phyloP scores from a whole-genome alignment of 805 yeast genomes.

The Lipomyces sp. region DNA sequence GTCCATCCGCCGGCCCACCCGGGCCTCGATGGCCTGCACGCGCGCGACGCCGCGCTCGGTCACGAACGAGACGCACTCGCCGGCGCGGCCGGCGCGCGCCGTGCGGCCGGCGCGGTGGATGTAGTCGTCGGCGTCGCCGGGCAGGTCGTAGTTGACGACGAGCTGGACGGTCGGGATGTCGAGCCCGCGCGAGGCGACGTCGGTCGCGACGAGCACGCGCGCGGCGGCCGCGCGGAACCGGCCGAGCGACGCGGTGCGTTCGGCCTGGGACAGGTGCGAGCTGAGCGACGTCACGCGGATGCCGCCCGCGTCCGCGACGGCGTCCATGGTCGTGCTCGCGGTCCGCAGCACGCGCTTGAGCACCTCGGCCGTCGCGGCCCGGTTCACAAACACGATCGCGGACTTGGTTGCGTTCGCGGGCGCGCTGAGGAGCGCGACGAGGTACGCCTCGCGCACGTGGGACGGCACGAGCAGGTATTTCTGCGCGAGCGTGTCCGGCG shows the following conservation, averaged over 20 bases:
- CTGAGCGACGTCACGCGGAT: slow-evolving; percentile 85
- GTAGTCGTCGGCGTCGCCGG: slow-evolving; percentile 94
- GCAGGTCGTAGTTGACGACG: slow-evolving; percentile 88
- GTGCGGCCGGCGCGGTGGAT: slow-evolving; percentile 98
- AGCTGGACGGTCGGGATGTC: slow-evolving; percentile 92
- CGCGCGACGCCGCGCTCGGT: slow-evolving; percentile 82
- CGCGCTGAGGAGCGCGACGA: slow-evolving; percentile 62
- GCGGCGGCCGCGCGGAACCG: slow-evolving; percentile 95
- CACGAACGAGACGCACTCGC: slow-evolving; percentile 77
- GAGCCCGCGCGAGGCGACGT: slow-evolving; percentile 95
- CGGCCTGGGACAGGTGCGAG: slow-evolving; percentile 90
- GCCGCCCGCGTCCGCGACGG: slow-evolving; percentile 43
- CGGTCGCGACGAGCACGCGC: slow-evolving; percentile 87
- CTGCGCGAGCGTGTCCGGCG: slow-evolving; percentile 68
- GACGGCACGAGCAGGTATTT: slow-evolving; percentile 76
- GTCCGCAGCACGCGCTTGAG: slow-evolving; percentile 70
- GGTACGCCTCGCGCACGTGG: slow-evolving; percentile 84
- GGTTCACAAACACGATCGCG: slow-evolving; percentile 84
- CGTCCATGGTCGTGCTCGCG: slow-evolving; percentile 34
- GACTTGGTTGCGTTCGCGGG: slow-evolving; percentile 62
- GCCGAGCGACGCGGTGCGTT: slow-evolving; percentile 86
- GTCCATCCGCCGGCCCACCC: slow-evolving; percentile 78
- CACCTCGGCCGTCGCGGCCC: slow-evolving; percentile 87
- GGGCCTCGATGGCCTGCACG: slow-evolving; percentile 78
- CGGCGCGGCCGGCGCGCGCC: slow-evolving; percentile 93